These are phyloP conservation scores for Daldinia decipiens DNA, from an alignment of 495 filamentous ascomycete species.

Conservation along the genomic window DNA sequence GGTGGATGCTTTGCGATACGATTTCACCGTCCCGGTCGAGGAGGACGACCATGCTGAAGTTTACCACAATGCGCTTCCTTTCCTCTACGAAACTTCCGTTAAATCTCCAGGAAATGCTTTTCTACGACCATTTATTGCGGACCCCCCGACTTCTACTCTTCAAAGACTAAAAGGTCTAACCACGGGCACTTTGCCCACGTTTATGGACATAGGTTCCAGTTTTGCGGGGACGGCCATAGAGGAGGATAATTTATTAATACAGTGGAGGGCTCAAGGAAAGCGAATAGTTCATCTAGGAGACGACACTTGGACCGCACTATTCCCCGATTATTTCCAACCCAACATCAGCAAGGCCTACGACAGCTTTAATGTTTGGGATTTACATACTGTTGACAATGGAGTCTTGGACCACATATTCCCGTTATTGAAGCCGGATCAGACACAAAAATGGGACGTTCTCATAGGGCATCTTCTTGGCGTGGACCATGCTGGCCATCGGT, in stretches of 20 bases:
- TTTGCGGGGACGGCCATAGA: conserved; percentile 98
- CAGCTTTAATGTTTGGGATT: conserved; percentile 97
- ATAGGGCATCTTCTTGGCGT: conserved; percentile 95
- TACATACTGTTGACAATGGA: conserved; percentile 96
- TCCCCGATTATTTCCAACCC: conserved; percentile 88
- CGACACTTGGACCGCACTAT: conserved; percentile 94
- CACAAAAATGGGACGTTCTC: conserved; percentile 84
- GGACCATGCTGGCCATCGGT: conserved; percentile 96
- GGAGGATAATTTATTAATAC: conserved; percentile 92
- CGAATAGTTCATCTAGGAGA: conserved; percentile 92
- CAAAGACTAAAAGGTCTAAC: conserved; percentile 94
- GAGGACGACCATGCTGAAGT: conserved; percentile 65
- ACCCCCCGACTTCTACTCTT: conserved; percentile 92
- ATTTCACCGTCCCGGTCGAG: conserved; percentile 88
- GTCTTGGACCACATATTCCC: conserved; percentile 94
- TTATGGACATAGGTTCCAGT: conserved; percentile 91
- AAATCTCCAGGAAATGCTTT: conserved; percentile 82
- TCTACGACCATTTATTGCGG: conserved; percentile 93
- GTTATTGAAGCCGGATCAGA: conserved; percentile 70
- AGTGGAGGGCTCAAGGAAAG: conserved; percentile 81
- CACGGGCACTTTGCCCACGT: conserved; percentile 93
- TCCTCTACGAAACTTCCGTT: conserved; percentile 83
- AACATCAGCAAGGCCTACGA: conserved; percentile 88
- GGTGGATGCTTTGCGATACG: conserved; percentile 94
- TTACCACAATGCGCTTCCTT: conserved; percentile 87